Evolutionary conservation across 352 stramenopile species (phyloP).

Genomic region (Blastocystis sp.): DNA sequence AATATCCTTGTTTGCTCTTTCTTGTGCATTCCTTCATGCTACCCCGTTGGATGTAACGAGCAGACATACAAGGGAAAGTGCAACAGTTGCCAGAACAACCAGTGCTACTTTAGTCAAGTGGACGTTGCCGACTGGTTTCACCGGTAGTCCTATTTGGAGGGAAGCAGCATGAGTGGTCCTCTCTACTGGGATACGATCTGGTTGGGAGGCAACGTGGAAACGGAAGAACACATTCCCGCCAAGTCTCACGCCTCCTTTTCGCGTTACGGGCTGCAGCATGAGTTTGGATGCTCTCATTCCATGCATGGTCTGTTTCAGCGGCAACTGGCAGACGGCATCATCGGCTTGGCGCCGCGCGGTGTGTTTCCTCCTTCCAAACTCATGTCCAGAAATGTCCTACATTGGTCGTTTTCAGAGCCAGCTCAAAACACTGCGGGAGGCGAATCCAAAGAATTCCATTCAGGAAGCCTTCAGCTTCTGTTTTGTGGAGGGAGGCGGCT

Average conservation of each 20-base stretch:
- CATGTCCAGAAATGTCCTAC: conserved; percentile 37
- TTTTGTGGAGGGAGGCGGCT: conserved; percentile 27
- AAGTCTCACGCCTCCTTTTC: neutral
- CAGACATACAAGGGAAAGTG: conserved; percentile 53
- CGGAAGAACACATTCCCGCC: conserved; percentile 1
- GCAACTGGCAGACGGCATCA: conserved; percentile 64
- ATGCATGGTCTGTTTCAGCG: conserved; percentile 39
- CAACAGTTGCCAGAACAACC: conserved; percentile 1
- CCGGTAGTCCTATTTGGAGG: conserved; percentile 64
- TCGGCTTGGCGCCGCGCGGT: conserved; percentile 60
- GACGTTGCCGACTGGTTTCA: neutral
- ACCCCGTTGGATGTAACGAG: conserved; percentile 30
- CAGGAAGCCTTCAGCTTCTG: conserved; percentile 44
- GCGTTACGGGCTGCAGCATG: conserved; percentile 21
- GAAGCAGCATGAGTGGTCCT: conserved; percentile 53
- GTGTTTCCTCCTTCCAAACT: neutral
- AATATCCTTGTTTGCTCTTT: conserved; percentile 42
- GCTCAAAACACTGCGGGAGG: neutral
- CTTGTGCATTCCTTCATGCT: conserved; percentile 15
- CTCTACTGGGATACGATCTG: conserved; percentile 61
- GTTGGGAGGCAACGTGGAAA: conserved; percentile 43
- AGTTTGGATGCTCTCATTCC: conserved; percentile 42
- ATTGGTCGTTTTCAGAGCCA: conserved; percentile 38
- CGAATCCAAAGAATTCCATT: conserved; percentile 1
- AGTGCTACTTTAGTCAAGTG: conserved; percentile 63